Evolutionary conservation across 2,329 filamentous ascomycete species (phyloP).

Genomic region (Triangularia setosa): DNA sequence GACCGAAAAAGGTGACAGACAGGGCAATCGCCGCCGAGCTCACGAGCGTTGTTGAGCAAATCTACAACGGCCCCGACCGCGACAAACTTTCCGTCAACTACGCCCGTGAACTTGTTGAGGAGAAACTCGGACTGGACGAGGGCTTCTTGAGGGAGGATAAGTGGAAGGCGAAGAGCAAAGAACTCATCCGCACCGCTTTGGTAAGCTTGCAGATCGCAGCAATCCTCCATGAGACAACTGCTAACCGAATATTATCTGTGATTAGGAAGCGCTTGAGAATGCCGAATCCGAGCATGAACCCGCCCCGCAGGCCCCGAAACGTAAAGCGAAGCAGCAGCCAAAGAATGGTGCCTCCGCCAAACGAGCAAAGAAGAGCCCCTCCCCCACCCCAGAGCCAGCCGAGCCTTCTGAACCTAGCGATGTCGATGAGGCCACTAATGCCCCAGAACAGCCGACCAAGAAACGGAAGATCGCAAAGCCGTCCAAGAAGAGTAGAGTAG

Average conservation of each 20-base stretch:
- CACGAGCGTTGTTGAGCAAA: slow-evolving; percentile 41
- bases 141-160: slow-evolving; percentile 46
- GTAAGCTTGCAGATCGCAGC: slow-evolving; percentile 37
- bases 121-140: slow-evolving; percentile 44
- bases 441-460: slow-evolving; percentile 29
- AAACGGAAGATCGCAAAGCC: slow-evolving; percentile 28
- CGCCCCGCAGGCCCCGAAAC: slow-evolving; percentile 4
- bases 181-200: slow-evolving; percentile 51
- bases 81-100: slow-evolving; percentile 53
- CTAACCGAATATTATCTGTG: slow-evolving; percentile 1
- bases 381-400: slow-evolving; percentile 10
- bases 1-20: slow-evolving; percentile 6
- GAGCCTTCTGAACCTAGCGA: slow-evolving; percentile 13
- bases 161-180: slow-evolving; percentile 59
- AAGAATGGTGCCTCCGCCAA: slow-evolving; percentile 30
- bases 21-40: slow-evolving; percentile 42
- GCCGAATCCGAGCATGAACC: slow-evolving; percentile 14
- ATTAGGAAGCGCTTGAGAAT: slow-evolving; percentile 12
- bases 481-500: slow-evolving; percentile 19
- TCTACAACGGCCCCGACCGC: slow-evolving; percentile 41
- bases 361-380: slow-evolving; percentile 21
- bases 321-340: slow-evolving; percentile 11
- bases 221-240: not conserved
- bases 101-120: slow-evolving; percentile 50
- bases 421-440: slow-evolving; percentile 3